Conservation (phyloP, 768 basidiomycete genomes). For the Gymnopilus dilepis region DNA sequence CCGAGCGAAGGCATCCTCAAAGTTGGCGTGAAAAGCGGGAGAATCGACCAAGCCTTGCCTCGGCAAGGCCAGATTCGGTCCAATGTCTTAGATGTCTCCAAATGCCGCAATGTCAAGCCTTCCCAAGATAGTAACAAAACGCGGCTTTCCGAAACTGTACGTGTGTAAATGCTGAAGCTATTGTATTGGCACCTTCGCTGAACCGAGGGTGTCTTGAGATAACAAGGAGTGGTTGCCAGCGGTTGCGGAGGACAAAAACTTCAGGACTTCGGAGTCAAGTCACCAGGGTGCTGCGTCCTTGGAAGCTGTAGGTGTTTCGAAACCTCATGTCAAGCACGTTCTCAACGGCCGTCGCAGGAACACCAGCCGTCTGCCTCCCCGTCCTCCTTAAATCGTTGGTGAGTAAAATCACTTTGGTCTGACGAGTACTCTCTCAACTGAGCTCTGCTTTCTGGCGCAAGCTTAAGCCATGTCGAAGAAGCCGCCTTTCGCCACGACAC, state of each 20-base stretch:
- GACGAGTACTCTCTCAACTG: conserved; percentile 16
- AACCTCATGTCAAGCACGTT: conserved; percentile 32
- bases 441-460: conserved; percentile 16
- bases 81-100: conserved; percentile 24
- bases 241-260: conserved; percentile 15
- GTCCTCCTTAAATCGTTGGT: conserved; percentile 17
- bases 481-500: conserved; percentile 15
- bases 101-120: not conserved
- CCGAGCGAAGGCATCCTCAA: not conserved
- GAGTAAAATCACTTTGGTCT: conserved; percentile 2
- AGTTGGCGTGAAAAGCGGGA: not conserved
- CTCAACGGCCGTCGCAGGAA: conserved; percentile 21
- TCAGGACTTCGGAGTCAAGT: conserved; percentile 5
- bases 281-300: conserved; percentile 14
- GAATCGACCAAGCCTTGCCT: conserved; percentile 4
- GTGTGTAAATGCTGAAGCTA: conserved; percentile 9
- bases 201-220: conserved; percentile 8
- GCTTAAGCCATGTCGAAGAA: conserved; percentile 28
- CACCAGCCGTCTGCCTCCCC: conserved; percentile 11
- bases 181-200: conserved; percentile 1
- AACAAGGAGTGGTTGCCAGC: conserved; percentile 8
- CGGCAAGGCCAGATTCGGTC: conserved; percentile 20
- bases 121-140: conserved; percentile 20
- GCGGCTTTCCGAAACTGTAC: conserved; percentile 26
- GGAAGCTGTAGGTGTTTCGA: conserved; percentile 28